phyloP scores from a whole-genome alignment of 164 flowering plant species.

The Stephania cephalantha region DNA sequence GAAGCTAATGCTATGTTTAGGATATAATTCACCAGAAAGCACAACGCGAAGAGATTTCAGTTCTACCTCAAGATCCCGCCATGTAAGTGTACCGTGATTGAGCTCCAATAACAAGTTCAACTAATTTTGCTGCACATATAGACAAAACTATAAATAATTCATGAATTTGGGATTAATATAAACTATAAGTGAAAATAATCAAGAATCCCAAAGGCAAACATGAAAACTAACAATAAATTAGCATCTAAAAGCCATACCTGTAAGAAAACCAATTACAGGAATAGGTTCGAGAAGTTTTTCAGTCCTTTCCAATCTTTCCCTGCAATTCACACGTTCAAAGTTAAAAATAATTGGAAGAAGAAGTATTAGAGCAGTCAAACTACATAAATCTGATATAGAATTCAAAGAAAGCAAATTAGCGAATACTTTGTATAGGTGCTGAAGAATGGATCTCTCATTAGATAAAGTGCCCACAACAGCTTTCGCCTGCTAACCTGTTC shows the following conservation, averaged over 20 bases:
- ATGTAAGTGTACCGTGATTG: slow-evolving; percentile 93
- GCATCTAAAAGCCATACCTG: slow-evolving; percentile 38
- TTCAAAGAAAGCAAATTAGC: not conserved
- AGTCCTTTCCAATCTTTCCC: slow-evolving; percentile 62
- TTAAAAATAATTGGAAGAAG: not conserved
- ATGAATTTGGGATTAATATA: not conserved
- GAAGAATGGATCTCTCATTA: slow-evolving; percentile 98
- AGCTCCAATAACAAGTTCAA: slow-evolving; percentile 82
- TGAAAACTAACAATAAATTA: not conserved
- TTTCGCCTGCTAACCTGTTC: slow-evolving; percentile 74
- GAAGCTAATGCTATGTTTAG: not conserved
- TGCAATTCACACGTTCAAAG: slow-evolving; percentile 24
- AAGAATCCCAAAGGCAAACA: not conserved
- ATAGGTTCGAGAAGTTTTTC: slow-evolving; percentile 63
- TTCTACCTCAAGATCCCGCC: slow-evolving; percentile 68
- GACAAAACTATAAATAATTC: not conserved
- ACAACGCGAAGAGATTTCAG: slow-evolving; percentile 6
- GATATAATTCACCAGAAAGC: slow-evolving; percentile 1
- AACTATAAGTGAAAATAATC: not conserved
- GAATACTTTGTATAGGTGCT: slow-evolving; percentile 70
- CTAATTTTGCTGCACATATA: slow-evolving; percentile 64
- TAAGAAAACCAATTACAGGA: slow-evolving; percentile 72
- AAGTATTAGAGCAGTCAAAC: not conserved
- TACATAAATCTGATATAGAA: not conserved
- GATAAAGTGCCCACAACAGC: slow-evolving; percentile 81